phyloP scores from a whole-genome alignment of 176 grass and related monocot genomes.

The Zizania latifolia region DNA sequence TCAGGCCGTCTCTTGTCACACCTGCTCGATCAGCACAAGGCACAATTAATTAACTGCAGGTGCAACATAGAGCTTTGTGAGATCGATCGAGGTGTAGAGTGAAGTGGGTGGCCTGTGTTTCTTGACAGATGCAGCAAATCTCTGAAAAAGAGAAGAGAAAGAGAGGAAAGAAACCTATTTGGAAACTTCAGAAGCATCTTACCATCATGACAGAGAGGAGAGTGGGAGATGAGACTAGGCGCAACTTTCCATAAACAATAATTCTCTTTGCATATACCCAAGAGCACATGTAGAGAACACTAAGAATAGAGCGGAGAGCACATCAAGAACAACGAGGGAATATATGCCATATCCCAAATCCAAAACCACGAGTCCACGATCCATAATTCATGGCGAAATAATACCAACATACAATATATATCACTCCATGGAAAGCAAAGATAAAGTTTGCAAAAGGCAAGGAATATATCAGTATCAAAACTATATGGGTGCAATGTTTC shows the following conservation, averaged over 20 bases:
- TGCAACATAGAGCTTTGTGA: slow-evolving; percentile 8
- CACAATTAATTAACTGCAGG: background rate
- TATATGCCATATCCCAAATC: slow-evolving; percentile 66
- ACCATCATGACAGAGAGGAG: slow-evolving; percentile 48
- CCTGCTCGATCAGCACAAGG: slow-evolving; percentile 44
- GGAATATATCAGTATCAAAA: slow-evolving; percentile 37
- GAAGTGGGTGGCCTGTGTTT: slow-evolving; percentile 41
- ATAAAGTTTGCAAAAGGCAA: slow-evolving; percentile 21
- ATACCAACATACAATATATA: slow-evolving; percentile 47
- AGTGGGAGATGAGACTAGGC: slow-evolving; percentile 44
- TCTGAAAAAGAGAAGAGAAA: slow-evolving; percentile 43
- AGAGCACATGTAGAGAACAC: slow-evolving; percentile 55
- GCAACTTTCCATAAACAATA: slow-evolving; percentile 70
- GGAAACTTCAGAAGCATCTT: slow-evolving; percentile 89
- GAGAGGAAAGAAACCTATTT: slow-evolving; percentile 64
- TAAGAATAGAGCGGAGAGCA: slow-evolving; percentile 45
- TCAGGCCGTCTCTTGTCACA: slow-evolving; percentile 94
- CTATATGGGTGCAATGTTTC: slow-evolving; percentile 25
- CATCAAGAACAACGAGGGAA: slow-evolving; percentile 51
- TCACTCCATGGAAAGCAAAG: slow-evolving; percentile 36
- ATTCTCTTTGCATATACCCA: slow-evolving; percentile 63
- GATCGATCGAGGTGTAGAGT: background rate
- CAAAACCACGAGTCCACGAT: slow-evolving; percentile 28
- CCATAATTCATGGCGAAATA: slow-evolving; percentile 33
- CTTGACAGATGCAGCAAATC: slow-evolving; percentile 72